These are phyloP conservation scores for Oryza glaberrima DNA, from an alignment of 176 grass and related monocot species.

Conservation along the genomic window DNA sequence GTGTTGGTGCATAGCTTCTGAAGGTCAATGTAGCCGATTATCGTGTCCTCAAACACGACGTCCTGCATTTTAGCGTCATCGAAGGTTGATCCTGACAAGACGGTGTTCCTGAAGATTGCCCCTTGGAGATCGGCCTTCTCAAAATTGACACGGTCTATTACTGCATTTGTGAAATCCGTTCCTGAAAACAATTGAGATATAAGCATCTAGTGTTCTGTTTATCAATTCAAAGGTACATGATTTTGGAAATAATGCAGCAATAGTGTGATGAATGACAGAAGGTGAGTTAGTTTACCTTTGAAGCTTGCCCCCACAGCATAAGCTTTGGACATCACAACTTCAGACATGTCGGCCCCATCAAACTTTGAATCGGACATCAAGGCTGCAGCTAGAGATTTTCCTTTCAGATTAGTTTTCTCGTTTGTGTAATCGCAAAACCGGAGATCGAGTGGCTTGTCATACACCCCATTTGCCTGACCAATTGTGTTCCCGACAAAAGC, in stretches of 20 bases:
- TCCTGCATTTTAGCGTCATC: slow-evolving; percentile 68
- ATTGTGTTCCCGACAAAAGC: slow-evolving; percentile 98
- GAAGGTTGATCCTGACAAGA: slow-evolving; percentile 86
- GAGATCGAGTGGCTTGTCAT: slow-evolving; percentile 92
- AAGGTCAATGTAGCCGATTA: slow-evolving; percentile 93
- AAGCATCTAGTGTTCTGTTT: not conserved
- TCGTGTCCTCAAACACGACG: slow-evolving; percentile 76
- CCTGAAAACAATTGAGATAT: slow-evolving; percentile 49
- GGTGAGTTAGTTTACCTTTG: slow-evolving; percentile 55
- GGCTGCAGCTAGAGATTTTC: slow-evolving; percentile 81
- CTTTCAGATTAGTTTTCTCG: slow-evolving; percentile 81
- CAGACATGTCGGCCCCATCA: slow-evolving; percentile 84
- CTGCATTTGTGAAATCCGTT: slow-evolving; percentile 86
- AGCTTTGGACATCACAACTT: slow-evolving; percentile 98
- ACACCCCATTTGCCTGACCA: slow-evolving; percentile 94
- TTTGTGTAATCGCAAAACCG: slow-evolving; percentile 86
- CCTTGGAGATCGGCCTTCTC: slow-evolving; percentile 78
- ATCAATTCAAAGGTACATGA: not conserved
- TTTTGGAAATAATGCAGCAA: slow-evolving; percentile 31
- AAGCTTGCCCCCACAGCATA: slow-evolving; percentile 95
- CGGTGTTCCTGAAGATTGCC: slow-evolving; percentile 74
- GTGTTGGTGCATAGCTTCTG: slow-evolving; percentile 90
- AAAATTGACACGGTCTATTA: slow-evolving; percentile 84
- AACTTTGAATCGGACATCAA: slow-evolving; percentile 88
- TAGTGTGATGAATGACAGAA: not conserved